Evolutionary conservation across 2,329 filamentous ascomycete species (phyloP), one percentile per base, ranked within the genome.

Genomic region (Paecilomyces formosus): DNA sequence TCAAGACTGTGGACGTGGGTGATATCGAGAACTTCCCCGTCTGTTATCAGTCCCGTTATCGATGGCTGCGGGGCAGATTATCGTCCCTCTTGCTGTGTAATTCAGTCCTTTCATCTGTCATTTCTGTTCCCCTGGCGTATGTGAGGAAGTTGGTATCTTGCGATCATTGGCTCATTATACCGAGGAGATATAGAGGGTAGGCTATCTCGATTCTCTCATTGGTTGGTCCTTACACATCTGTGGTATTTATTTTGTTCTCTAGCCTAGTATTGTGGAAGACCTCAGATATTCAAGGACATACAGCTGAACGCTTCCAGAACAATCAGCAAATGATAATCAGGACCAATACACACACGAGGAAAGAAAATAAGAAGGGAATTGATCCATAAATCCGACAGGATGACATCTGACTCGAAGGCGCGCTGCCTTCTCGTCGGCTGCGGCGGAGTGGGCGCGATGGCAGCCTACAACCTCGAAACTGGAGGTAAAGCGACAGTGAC

Each of bases 381-480:
- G n/a, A 18, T 31, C 11, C 30, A 45, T 3, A 45, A 45, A 45
- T 9, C 5, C 35, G n/a, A 45, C n/a, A 45, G n/a, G 18, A 45
- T 45, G 35, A 18, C 35, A 15, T 18, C 39, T 8, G 39, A 45
- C 7, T 21, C 39, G 7, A 45, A 45, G 9, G 39, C 39, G n/a
- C 39, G 39, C 18, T 45, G 39, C 3, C 75, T 85, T 3, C 66
- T 86, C 4, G 70, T 86, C 13, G 83, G 84, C 21, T 74, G 76
- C 9, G 84, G 84, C 8, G 81, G 81, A 6, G 78, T 85, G 1
- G 83, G 83, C 24, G 79, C 82, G 0, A 82, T 85, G 64, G 79
- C 80, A 3, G 81, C 81, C 4, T 78, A 82, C 51, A 80, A 79
- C 26, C 74, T 86, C 18, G 79, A 85, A 65, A 66, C 70, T 5